phyloP scores from a whole-genome alignment of 2,329 filamentous ascomycete species.

The Lachnellula arida region DNA sequence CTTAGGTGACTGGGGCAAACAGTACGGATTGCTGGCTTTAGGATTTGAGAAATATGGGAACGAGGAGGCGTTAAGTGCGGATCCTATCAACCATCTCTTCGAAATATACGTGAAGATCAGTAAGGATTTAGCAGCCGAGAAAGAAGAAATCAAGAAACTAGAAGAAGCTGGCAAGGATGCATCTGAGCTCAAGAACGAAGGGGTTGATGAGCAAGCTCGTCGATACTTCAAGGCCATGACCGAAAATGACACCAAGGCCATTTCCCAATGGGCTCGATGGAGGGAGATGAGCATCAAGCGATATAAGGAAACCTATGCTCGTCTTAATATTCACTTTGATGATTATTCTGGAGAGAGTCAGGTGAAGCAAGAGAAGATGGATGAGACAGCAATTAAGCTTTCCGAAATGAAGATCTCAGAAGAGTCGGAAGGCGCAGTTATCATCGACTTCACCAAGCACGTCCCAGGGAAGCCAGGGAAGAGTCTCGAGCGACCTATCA shows the following conservation, averaged over 20 bases:
- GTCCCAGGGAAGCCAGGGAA: conserved; percentile 63
- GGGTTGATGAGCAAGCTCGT: conserved; percentile 70
- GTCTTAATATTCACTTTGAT: conserved; percentile 68
- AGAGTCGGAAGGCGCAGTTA: conserved; percentile 66
- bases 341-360: conserved; percentile 71
- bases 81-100: conserved; percentile 79
- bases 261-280: conserved; percentile 61
- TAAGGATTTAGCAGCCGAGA: conserved; percentile 57
- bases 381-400: conserved; percentile 55
- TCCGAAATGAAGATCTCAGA: conserved; percentile 60
- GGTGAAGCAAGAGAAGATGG: conserved; percentile 63
- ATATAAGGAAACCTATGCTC: conserved; percentile 64
- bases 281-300: conserved; percentile 62
- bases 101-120: conserved; percentile 78
- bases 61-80: conserved; percentile 63
- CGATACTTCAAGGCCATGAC: conserved; percentile 68
- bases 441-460: conserved; percentile 68
- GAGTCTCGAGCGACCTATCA: conserved; percentile 64
- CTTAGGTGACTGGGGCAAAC: conserved; percentile 75
- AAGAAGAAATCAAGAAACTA: conserved; percentile 54
- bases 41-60: conserved; percentile 72
- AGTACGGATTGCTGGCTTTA: conserved; percentile 64
- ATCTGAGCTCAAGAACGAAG: conserved; percentile 46
- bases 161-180: conserved; percentile 38
- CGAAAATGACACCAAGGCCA: conserved; percentile 56